Conservation (phyloP, 495 filamentous ascomycete genomes). For the Aspergillus wentii region DNA sequence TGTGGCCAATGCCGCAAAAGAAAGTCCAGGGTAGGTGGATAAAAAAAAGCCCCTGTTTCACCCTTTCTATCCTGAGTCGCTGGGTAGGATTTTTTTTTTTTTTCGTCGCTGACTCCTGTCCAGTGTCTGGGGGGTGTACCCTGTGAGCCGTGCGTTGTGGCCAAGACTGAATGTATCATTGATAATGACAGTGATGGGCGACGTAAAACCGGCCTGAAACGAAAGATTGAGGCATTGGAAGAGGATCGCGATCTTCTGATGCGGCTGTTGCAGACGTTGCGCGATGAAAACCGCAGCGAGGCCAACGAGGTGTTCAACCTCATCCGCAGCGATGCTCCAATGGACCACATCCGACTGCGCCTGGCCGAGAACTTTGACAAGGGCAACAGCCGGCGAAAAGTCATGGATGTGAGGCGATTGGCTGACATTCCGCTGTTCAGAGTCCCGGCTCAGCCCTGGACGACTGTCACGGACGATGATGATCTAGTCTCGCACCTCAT, state of each 20-base stretch:
- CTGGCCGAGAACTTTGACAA: constrained; percentile 1
- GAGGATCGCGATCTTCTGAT: constrained; percentile 17
- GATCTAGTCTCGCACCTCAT: constrained; percentile 39
- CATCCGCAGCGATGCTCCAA: constrained; percentile 16
- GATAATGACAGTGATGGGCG: constrained; percentile 21
- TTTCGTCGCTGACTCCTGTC: constrained; percentile 1
- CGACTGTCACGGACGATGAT: constrained; percentile 29
- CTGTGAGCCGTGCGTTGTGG: constrained; percentile 10
- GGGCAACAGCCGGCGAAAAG: neutral
- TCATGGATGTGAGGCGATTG: constrained; percentile 17
- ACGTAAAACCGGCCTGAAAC: constrained; percentile 16
- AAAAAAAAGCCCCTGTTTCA: neutral
- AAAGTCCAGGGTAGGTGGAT: too few species aligned
- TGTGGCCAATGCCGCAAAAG: neutral
- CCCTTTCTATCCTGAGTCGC: neutral
- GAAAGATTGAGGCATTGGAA: constrained; percentile 19
- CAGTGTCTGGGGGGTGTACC: constrained; percentile 1
- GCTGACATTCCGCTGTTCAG: constrained; percentile 17
- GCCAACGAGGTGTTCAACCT: constrained; percentile 11
- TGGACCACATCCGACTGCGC: constrained; percentile 10
- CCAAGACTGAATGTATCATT: constrained; percentile 12
- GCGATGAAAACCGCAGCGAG: constrained; percentile 8
- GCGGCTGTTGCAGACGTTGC: constrained; percentile 15
- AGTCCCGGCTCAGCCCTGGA: constrained; percentile 38
- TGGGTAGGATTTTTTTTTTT: neutral